Base-by-base conservation (phyloP, 2,329 filamentous ascomycete species). In the Alternaria atra region DNA sequence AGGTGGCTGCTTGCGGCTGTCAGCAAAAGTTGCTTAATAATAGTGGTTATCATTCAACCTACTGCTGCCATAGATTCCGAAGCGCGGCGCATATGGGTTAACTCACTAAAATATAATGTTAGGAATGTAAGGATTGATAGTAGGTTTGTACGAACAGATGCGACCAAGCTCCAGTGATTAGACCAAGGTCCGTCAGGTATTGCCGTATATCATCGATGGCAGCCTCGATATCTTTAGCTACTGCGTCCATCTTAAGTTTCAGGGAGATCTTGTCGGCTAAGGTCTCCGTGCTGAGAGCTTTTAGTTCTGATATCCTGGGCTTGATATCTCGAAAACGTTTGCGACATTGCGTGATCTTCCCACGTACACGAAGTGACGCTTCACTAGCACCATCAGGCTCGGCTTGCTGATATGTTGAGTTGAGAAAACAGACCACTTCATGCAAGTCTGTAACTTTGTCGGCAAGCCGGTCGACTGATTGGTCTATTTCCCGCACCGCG, bases 131-230 rank as follows among this genome's bases (percentile, higher is more conserved):
- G 0, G 10, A 6, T n/a, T 10, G 2, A 34, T 23, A 23, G 46
- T 12, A 27, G 32, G 15, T 1, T n/a, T 3, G 8, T 17, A 50
- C 46, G 32, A 27, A 50, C 46, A 50, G 32, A 35, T 50, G 20
- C 15, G 46, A 50, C 15, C 20, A 50, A 13, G 20, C 32, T 25
- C 46, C 46, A 1, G 46, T 37, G 1, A 50, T 20, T 25, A 50
- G 1, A 20, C 25, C 20, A 6, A 50, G n/a, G 4, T 65, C 44
- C 12, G 47, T 40, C 39, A 63, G 61, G n/a, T 65, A 52, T 32
- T 32, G 25, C 9, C 58, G 25, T 12, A 69, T 64, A 6, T 68
- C 61, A 2, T 55, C n/a, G 1, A 66, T 66, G 6, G 63, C 55
- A 15, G 57, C 20, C 3, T 68, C 55, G 5, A 71, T 62, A 1